These are phyloP conservation scores for Curvularia sp. DNA, from an alignment of 2,329 filamentous ascomycete species.

Conservation along the genomic window DNA sequence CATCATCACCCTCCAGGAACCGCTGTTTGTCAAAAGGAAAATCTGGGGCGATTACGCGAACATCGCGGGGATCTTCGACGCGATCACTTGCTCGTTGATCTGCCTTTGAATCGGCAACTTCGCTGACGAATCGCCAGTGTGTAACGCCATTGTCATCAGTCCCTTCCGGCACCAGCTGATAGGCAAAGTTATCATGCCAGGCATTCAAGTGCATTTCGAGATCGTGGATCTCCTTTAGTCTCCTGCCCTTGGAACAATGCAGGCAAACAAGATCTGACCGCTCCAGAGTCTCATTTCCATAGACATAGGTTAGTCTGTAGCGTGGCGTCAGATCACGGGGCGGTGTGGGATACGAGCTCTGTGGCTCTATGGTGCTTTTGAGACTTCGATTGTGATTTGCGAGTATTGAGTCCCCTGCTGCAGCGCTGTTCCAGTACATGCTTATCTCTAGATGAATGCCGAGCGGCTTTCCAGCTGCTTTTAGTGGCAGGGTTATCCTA, in stretches of 20 bases:
- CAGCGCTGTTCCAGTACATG: slow-evolving; percentile 30
- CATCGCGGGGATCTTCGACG: slow-evolving; percentile 35
- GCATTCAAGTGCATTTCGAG: slow-evolving; percentile 47
- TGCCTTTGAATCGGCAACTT: slow-evolving; percentile 28
- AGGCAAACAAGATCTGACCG: slow-evolving; percentile 25
- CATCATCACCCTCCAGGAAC: slow-evolving; percentile 47
- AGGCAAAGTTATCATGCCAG: slow-evolving; percentile 48
- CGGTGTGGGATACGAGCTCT: slow-evolving; percentile 17
- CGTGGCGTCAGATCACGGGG: slow-evolving; percentile 22
- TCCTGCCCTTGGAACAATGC: slow-evolving; percentile 23
- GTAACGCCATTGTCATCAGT: slow-evolving; percentile 23
- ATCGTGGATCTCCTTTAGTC: slow-evolving; percentile 22
- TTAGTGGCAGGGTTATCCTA: slow-evolving; percentile 19
- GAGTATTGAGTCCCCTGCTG: slow-evolving; percentile 22
- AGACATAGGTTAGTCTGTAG: slow-evolving; percentile 22
- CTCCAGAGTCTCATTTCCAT: slow-evolving; percentile 19
- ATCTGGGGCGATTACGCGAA: slow-evolving; percentile 43
- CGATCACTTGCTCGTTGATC: slow-evolving; percentile 33
- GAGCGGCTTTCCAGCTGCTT: slow-evolving; percentile 20
- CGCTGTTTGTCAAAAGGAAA: slow-evolving; percentile 45
- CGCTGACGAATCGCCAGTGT: slow-evolving; percentile 27
- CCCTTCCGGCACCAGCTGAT: slow-evolving; percentile 19
- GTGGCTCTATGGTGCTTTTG: slow-evolving; percentile 3
- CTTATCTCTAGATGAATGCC: slow-evolving; percentile 31
- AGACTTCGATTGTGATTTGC: slow-evolving; percentile 35